phyloP scores from a whole-genome alignment of 441 rosid genomes.

The Syzygium malaccense region DNA sequence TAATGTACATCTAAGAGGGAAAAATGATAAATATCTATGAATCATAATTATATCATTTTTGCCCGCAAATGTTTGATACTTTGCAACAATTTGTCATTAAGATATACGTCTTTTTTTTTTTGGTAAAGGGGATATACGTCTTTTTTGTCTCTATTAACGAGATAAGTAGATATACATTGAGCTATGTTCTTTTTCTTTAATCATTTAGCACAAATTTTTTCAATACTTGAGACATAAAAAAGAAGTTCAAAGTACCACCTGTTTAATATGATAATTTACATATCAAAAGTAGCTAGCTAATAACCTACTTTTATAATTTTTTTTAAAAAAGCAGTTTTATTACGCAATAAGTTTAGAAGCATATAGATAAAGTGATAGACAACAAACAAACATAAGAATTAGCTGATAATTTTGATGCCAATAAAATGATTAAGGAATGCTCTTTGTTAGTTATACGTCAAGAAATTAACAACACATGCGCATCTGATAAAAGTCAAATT shows the following conservation, averaged over 20 bases:
- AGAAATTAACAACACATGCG: neutral
- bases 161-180: neutral
- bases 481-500: neutral
- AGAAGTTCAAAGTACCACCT: neutral
- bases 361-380: neutral
- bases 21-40: neutral
- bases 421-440: neutral
- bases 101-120: neutral
- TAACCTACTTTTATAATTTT: neutral
- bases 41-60: neutral
- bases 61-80: neutral
- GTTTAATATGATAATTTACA: neutral
- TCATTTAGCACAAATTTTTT: neutral
- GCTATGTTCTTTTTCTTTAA: neutral
- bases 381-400: neutral
- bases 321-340: neutral
- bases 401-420: neutral
- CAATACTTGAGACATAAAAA: neutral
- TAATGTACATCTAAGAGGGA: neutral
- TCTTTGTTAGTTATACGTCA: neutral
- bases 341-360: neutral
- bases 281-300: neutral
- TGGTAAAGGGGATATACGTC: too few species aligned
- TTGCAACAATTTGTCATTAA: neutral
- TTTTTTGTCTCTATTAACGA: neutral